Base-by-base conservation (phyloP, 176 grass and related monocot species). In the Ananas comosus region DNA sequence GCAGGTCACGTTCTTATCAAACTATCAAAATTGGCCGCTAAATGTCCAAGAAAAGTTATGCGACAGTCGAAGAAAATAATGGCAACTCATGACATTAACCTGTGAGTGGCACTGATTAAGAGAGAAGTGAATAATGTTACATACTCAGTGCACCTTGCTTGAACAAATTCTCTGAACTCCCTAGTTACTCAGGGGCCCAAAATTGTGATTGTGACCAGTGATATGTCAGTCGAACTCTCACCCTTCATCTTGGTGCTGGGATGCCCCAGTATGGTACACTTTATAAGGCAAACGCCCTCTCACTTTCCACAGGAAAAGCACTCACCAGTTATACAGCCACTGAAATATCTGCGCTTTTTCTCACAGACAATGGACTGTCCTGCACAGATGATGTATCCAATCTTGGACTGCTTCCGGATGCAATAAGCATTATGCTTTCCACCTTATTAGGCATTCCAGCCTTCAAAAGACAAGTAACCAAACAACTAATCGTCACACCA, bases 391-490 rank as follows among this genome's bases (percentile, higher is more conserved):
- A 82, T 11, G 47, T 63, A 50, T 72, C 72, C 23, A 74, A 85
- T 66, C 67, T 64, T 68, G 33, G 69, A 58, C 70, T 73, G 28
- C 51, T 68, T 69, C 65, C 19, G 13, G 65, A 77, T 49, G 65
- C 51, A 21, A 50, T 49, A 49, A 27, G 52, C 63, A 92, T 93
- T 74, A 92, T 77, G 4, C 48, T 75, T 76, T 94, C 77, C 19
- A 85, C 82, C 77, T 97, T 81, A 75, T 75, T 74, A 71, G 94
- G 84, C 87, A 97, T 81, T 47, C 94, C 94, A 72, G 94, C 82
- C 77, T 92, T 97, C 17, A 97, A 74, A 71, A 97, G 84, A 79
- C 84, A 97, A 47, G 74, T 87, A 74, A 93, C 74, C 51, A 97
- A 87, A 78, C 72, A 97, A 76, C 69, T 78, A 68, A 91, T 74